Conservation (phyloP, 768 basidiomycete species). For the Chalciporus sphaerocephalus region DNA sequence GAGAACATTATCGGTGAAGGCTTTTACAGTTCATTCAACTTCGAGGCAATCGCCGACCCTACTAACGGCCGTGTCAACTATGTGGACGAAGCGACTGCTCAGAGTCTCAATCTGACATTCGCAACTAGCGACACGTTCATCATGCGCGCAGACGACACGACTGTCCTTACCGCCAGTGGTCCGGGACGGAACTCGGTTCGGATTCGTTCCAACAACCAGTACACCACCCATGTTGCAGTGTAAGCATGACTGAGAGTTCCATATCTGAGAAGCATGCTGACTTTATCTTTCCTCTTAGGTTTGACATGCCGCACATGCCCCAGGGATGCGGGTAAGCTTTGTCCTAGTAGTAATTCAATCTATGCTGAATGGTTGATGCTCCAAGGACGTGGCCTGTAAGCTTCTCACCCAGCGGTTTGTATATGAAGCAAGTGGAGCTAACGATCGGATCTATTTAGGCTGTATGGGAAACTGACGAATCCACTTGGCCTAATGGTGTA, state of each 20-base stretch:
- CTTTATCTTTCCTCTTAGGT: slow-evolving; percentile 13
- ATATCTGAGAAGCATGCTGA: not conserved
- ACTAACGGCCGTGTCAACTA: slow-evolving; percentile 39
- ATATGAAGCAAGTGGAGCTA: slow-evolving; percentile 9
- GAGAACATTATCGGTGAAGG: slow-evolving; percentile 28
- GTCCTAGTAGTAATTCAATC: not conserved
- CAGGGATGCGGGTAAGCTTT: slow-evolving; percentile 32
- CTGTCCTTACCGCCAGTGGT: slow-evolving; percentile 23
- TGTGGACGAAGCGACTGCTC: slow-evolving; percentile 28
- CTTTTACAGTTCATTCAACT: slow-evolving; percentile 32
- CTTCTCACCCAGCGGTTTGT: not conserved
- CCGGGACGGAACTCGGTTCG: slow-evolving; percentile 37
- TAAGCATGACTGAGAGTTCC: slow-evolving; percentile 11
- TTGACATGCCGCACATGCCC: slow-evolving; percentile 36
- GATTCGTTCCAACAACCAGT: slow-evolving; percentile 29
- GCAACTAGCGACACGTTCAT: slow-evolving; percentile 27
- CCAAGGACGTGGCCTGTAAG: slow-evolving; percentile 36
- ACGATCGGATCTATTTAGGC: slow-evolving; percentile 18
- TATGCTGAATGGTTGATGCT: slow-evolving; percentile 1
- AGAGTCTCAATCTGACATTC: slow-evolving; percentile 26
- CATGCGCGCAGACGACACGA: slow-evolving; percentile 37
- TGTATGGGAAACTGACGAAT: slow-evolving; percentile 24
- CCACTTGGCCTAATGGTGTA: slow-evolving; percentile 28
- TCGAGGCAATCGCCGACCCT: slow-evolving; percentile 34
- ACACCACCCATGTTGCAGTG: slow-evolving; percentile 34